Evolutionary conservation across 768 basidiomycete species (phyloP).

Genomic region (Strobilomyces dryophilus): DNA sequence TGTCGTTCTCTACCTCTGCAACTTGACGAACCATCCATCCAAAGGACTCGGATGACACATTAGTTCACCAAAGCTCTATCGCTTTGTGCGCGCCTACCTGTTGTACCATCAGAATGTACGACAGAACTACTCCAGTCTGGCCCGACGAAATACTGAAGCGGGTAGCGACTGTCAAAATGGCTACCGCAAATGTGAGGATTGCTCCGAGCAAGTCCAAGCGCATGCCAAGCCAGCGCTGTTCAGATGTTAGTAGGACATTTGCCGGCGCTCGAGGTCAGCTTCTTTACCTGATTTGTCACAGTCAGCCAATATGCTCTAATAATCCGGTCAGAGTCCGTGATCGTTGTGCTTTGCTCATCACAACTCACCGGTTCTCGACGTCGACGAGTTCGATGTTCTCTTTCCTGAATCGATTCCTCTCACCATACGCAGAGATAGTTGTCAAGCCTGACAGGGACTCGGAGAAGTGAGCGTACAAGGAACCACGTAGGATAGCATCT

Average conservation of each 20-base stretch:
- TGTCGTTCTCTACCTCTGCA: conserved; percentile 89
- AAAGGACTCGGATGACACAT: conserved; percentile 42
- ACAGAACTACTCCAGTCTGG: conserved; percentile 71
- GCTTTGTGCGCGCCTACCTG: conserved; percentile 41
- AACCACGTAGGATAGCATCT: conserved; percentile 84
- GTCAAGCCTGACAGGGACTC: conserved; percentile 84
- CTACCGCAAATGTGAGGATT: conserved; percentile 69
- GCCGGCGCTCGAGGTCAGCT: background rate
- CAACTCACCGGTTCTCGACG: conserved; percentile 68
- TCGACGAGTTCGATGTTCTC: conserved; percentile 79
- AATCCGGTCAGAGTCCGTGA: background rate
- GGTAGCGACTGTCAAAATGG: conserved; percentile 72
- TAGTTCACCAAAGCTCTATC: background rate
- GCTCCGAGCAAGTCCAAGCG: conserved; percentile 84
- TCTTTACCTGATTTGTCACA: conserved; percentile 66
- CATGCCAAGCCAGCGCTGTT: conserved; percentile 79
- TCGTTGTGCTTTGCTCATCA: background rate
- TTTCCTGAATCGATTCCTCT: conserved; percentile 63
- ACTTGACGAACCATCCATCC: conserved; percentile 74
- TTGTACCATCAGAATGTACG: conserved; percentile 78
- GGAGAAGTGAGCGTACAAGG: conserved; percentile 88
- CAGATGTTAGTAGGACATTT: background rate
- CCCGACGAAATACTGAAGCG: conserved; percentile 74
- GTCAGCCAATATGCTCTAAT: conserved; percentile 80
- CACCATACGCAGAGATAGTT: conserved; percentile 87